Conservation (phyloP, 2,329 filamentous ascomycete genomes). For the Venturia nashicola region DNA sequence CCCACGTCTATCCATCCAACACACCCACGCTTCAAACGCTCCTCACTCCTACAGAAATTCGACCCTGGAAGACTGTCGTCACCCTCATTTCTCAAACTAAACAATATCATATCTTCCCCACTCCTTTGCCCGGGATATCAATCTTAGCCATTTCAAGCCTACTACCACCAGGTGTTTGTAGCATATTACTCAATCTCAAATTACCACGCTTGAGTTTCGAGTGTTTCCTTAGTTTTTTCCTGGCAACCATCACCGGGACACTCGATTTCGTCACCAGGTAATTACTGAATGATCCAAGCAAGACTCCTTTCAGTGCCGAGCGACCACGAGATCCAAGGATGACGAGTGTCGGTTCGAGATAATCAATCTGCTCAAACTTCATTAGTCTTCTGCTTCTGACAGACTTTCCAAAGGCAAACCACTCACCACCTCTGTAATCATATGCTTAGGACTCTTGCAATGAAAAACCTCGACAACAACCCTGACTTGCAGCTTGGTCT, state of each 20-base stretch:
- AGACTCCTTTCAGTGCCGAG: conserved; percentile 85
- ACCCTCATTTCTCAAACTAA: neutral
- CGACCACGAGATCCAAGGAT: conserved; percentile 85
- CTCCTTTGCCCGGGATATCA: conserved; percentile 4
- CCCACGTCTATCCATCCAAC: neutral
- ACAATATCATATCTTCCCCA: neutral
- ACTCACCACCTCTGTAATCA: conserved; percentile 80
- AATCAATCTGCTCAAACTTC: conserved; percentile 53
- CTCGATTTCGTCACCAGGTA: conserved; percentile 95
- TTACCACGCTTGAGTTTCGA: conserved; percentile 60
- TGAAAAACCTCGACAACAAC: conserved; percentile 94
- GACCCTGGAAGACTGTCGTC: neutral
- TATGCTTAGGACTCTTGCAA: conserved; percentile 92
- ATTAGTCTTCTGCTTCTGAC: conserved; percentile 8
- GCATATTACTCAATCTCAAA: conserved; percentile 61
- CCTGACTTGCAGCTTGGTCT: conserved; percentile 83
- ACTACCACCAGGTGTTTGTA: conserved; percentile 1
- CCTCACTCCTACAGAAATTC: neutral
- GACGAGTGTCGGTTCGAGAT: conserved; percentile 80
- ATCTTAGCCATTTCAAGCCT: conserved; percentile 7
- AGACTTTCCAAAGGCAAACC: conserved; percentile 7
- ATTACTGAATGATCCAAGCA: conserved; percentile 92
- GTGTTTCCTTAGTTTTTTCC: conserved; percentile 80
- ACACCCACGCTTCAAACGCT: neutral
- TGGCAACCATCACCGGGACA: conserved; percentile 93